Evolutionary conservation across 768 basidiomycete species (phyloP).

Genomic region (Suillus placidus): DNA sequence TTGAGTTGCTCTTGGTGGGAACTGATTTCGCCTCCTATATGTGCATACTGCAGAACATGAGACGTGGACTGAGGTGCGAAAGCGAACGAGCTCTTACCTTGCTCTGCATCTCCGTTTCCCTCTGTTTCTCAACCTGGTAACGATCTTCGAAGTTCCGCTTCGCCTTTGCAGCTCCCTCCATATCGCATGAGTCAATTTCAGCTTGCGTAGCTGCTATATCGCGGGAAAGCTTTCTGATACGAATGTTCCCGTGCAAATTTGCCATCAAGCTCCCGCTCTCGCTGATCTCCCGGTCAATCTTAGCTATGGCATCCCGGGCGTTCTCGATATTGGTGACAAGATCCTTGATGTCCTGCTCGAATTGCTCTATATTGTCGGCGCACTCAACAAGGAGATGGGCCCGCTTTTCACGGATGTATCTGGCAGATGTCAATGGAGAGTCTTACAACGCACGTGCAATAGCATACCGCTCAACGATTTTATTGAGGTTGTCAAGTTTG

Average conservation of each 20-base stretch:
- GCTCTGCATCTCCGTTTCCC: constrained; percentile 71
- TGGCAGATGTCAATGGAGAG: constrained; percentile 30
- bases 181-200: constrained; percentile 75
- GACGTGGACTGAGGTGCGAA: constrained; percentile 8
- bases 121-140: constrained; percentile 70
- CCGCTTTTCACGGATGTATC: constrained; percentile 75
- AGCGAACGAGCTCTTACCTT: constrained; percentile 47
- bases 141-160: constrained; percentile 82
- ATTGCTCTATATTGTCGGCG: constrained; percentile 51
- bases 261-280: constrained; percentile 69
- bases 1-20: constrained; percentile 69
- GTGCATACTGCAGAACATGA: constrained; percentile 59
- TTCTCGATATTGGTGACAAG: constrained; percentile 43
- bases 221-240: constrained; percentile 66
- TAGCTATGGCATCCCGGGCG: constrained; percentile 48
- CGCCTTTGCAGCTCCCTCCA: constrained; percentile 85
- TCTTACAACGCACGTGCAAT: background rate
- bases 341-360: constrained; percentile 48
- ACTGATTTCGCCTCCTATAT: constrained; percentile 80
- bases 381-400: constrained; percentile 62
- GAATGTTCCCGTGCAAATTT: constrained; percentile 82
- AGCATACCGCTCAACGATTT: constrained; percentile 64
- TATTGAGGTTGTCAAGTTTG: constrained; percentile 60
- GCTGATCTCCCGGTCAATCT: constrained; percentile 78
- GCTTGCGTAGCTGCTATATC: constrained; percentile 69